Evolutionary conservation across 495 filamentous ascomycete genomes (phyloP), one percentile per base, ranked within the genome.

Genomic region (Hypoxylon cercidicola): DNA sequence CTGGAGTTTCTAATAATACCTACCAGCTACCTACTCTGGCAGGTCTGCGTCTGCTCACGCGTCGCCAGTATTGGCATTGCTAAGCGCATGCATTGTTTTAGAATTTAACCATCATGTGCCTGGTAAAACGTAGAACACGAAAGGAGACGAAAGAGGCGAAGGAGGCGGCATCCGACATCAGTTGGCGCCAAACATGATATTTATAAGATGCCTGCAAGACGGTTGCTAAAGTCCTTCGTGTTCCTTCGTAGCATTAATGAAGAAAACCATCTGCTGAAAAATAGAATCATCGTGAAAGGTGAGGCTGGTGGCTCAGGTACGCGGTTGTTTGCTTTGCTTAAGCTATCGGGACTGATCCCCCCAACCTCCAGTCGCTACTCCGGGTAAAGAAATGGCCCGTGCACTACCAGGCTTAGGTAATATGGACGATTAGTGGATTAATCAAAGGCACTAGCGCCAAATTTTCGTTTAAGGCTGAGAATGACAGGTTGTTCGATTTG

Each of bases 401-500:
- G 60, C 60, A 16, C 16, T 5, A 37, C 28, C 15, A 30, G 5
- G 0, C 13, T 23, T 55, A 55, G 62, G 16, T 65, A 65, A 65
- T 65, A 55, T 55, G 55, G 62, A 43, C 45, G 19, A 20, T 44
- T 8, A 9, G n/a, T 49, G 12, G 35, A 43, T 47, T 39, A 51
- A 52, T 58, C 8, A 13, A 52, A 13, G 28, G 28, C 56, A 32
- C 16, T 66, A 41, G 37, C 41, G 58, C 64, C 47, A 63, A 68
- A 64, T 20, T 46, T 68, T 57, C 40, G 45, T 32, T 55, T 60
- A 61, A 67, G 64, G 50, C 55, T 66, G 59, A 66, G 59, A 71
- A 71, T 71, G 71, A 71, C 71, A 73, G 71, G 59, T 62, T 73
- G 71, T 73, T 71, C 60, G 60, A n/a, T 68, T 68, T 51, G 49